Evolutionary conservation across 2,329 filamentous ascomycete species (phyloP).

Genomic region (Calonectria hongkongensis): DNA sequence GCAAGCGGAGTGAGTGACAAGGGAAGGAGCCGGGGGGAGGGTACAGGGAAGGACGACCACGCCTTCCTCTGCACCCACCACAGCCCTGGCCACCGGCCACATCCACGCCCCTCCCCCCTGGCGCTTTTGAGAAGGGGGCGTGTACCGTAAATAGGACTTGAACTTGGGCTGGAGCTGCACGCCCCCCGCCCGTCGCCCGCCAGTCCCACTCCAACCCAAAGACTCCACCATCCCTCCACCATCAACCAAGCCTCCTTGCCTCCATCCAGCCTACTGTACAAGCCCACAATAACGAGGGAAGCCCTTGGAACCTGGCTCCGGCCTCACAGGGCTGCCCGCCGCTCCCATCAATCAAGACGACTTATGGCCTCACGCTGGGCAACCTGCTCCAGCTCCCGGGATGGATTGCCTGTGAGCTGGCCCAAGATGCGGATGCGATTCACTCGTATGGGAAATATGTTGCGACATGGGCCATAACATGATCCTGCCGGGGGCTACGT

Average conservation of each 20-base stretch:
- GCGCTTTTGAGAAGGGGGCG: slow-evolving; percentile 11
- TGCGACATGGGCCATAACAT: slow-evolving; percentile 19
- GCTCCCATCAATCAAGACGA: slow-evolving; percentile 39
- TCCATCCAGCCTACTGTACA: slow-evolving; percentile 29
- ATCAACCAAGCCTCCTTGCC: slow-evolving; percentile 35
- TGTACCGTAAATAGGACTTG: slow-evolving; percentile 25
- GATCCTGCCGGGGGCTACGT: slow-evolving; percentile 12
- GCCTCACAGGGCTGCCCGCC: slow-evolving; percentile 52
- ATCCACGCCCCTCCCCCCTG: slow-evolving; percentile 20
- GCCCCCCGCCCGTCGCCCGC: slow-evolving; percentile 31
- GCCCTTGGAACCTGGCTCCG: slow-evolving; percentile 36
- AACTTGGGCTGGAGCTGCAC: slow-evolving; percentile 5
- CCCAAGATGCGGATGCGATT: slow-evolving; percentile 1
- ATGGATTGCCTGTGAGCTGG: background rate
- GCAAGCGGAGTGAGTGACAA: slow-evolving; percentile 41
- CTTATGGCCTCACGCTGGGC: slow-evolving; percentile 13
- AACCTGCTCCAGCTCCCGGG: background rate
- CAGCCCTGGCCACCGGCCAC: slow-evolving; percentile 16
- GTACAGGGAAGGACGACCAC: slow-evolving; percentile 27
- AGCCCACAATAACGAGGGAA: slow-evolving; percentile 18
- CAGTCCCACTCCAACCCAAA: slow-evolving; percentile 32
- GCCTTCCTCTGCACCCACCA: slow-evolving; percentile 28
- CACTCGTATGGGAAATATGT: slow-evolving; percentile 9
- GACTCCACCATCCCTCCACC: slow-evolving; percentile 30
- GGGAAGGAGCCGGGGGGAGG: slow-evolving; percentile 33